A percentile compares a stretch with the other conserved stretches of the same genome.
Conservation (phyloP, 768 basidiomycete genomes). For the Lyophyllum semitale region DNA sequence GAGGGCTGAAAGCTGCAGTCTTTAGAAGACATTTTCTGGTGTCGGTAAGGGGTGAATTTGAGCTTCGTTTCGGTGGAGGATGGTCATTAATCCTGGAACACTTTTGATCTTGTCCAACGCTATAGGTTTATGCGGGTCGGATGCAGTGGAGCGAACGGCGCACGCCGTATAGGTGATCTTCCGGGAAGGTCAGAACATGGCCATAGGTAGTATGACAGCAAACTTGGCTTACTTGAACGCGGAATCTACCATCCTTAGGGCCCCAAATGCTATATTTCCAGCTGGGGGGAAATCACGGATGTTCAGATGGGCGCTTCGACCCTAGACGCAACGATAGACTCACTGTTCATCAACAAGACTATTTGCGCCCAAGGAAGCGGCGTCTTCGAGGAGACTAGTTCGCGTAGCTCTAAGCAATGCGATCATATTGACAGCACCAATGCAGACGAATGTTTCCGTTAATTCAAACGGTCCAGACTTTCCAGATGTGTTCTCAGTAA, state of each 20-base stretch:
- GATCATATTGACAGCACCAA: constrained; percentile 60
- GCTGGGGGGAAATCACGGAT: constrained; percentile 33
- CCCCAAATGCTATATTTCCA: constrained; percentile 66
- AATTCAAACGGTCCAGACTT: constrained; percentile 30
- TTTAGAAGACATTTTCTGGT: too few species aligned
- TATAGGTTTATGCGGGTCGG: constrained; percentile 65
- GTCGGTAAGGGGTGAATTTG: neutral
- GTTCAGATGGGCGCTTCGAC: neutral
- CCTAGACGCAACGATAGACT: constrained; percentile 27
- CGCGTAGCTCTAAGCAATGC: constrained; percentile 61
- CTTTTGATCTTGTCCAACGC: constrained; percentile 59
- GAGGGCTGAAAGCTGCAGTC: too few species aligned
- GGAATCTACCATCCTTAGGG: constrained; percentile 54
- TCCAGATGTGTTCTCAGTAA: constrained; percentile 26
- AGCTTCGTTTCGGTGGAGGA: constrained; percentile 45
- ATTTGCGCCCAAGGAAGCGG: constrained; percentile 52
- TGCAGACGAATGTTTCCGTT: constrained; percentile 55
- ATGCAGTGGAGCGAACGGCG: constrained; percentile 50
- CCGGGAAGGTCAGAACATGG: neutral
- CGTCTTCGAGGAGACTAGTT: constrained; percentile 48
- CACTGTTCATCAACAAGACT: constrained; percentile 72
- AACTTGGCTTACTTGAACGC: constrained; percentile 53
- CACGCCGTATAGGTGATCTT: constrained; percentile 67
- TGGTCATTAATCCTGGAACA: constrained; percentile 78
- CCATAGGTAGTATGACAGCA: neutral